A percentile compares a stretch with the other conserved stretches of the same genome.
Evolutionary conservation across 306 rosid species (phyloP).

Genomic region (Abrus precatorius): DNA sequence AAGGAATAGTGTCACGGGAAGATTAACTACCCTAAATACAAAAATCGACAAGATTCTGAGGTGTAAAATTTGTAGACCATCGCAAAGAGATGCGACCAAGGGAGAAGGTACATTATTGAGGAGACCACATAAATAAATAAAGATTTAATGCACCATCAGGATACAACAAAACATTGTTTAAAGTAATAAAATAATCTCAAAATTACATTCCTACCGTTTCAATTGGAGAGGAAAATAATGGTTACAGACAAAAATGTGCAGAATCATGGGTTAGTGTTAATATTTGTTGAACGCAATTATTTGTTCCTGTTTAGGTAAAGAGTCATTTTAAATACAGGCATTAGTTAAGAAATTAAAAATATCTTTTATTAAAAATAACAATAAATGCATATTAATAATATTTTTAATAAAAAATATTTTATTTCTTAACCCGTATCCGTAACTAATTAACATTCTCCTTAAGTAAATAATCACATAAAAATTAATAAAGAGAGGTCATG

Average conservation of each 20-base stretch:
- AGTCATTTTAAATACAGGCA: too few species aligned
- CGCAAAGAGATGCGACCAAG: conserved; percentile 59
- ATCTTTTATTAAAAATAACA: too few species aligned
- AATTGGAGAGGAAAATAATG: conserved; percentile 5
- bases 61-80: conserved; percentile 31
- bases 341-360: too few species aligned
- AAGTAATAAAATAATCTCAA: neutral
- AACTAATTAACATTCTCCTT: too few species aligned
- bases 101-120: conserved; percentile 72
- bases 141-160: conserved; percentile 29
- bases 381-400: too few species aligned
- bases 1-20: conserved; percentile 49
- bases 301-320: neutral
- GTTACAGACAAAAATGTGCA: conserved; percentile 9
- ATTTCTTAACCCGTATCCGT: too few species aligned
- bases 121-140: conserved; percentile 35
- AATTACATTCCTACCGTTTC: neutral
- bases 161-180: conserved; percentile 29
- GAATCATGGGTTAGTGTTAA: neutral
- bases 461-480: neutral
- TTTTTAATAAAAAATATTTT: too few species aligned
- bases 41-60: conserved; percentile 37
- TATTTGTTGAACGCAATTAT: conserved; percentile 9
- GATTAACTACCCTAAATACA: conserved; percentile 53
- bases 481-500: neutral